Percentiles rank a stretch among this genome's conserved stretches.
Evolutionary conservation across 495 filamentous ascomycete genomes (phyloP).

Genomic region (Aspergillus taichungensis): DNA sequence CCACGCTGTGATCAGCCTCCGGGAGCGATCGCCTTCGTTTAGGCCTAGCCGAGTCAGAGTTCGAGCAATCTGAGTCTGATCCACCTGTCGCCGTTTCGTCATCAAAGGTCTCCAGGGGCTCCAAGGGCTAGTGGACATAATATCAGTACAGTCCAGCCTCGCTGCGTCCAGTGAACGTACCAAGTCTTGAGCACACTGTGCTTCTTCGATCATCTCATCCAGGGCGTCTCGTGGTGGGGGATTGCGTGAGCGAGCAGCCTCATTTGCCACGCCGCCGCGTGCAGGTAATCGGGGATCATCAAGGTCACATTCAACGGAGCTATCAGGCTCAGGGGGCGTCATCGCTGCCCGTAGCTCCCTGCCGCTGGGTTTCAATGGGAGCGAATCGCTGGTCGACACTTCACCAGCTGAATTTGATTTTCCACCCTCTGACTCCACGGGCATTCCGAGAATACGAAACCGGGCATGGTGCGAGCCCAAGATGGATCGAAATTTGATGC

Average conservation of each 20-base stretch:
- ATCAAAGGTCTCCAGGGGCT: slow-evolving; percentile 22
- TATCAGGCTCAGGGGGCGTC: slow-evolving; percentile 10
- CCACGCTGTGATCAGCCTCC: slow-evolving; percentile 3
- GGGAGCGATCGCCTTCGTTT: slow-evolving; percentile 17
- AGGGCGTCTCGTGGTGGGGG: slow-evolving; percentile 37
- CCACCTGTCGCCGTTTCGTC: slow-evolving; percentile 12
- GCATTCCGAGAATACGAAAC: slow-evolving; percentile 48
- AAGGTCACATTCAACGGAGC: too few species aligned
- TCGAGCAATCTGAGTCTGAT: slow-evolving; percentile 13
- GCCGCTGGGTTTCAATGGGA: slow-evolving; percentile 22
- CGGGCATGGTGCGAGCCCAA: slow-evolving; percentile 48
- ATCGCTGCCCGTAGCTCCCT: slow-evolving; percentile 11
- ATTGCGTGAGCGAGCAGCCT: neutral
- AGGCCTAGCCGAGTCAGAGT: slow-evolving; percentile 20
- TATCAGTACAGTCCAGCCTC: neutral
- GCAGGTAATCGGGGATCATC: too few species aligned
- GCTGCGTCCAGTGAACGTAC: slow-evolving; percentile 22
- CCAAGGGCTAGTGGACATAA: slow-evolving; percentile 30
- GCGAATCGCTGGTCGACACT: slow-evolving; percentile 3
- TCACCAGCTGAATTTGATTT: slow-evolving; percentile 1
- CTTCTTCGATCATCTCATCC: slow-evolving; percentile 50
- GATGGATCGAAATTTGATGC: slow-evolving; percentile 51
- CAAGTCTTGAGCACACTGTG: slow-evolving; percentile 43
- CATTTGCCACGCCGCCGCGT: neutral
- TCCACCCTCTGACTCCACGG: slow-evolving; percentile 3